Percentiles rank a stretch among this genome's conserved stretches.
Evolutionary conservation across 768 basidiomycete species (phyloP).

Genomic region (Tephrocybe sp.): DNA sequence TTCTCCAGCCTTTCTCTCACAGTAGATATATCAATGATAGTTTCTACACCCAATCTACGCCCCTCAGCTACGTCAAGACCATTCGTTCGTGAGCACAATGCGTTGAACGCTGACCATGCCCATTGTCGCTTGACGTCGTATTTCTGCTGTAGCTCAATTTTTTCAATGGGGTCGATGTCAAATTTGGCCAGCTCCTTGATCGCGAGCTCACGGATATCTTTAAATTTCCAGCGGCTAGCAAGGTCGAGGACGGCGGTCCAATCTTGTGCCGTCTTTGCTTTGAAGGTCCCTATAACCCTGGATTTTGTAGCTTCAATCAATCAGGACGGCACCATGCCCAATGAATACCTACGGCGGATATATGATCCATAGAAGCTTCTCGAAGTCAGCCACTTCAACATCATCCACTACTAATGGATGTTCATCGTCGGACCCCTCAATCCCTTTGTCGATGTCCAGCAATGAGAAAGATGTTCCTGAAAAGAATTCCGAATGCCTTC

Average conservation of each 20-base stretch:
- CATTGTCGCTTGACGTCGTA: constrained; percentile 5
- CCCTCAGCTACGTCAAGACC: constrained; percentile 4
- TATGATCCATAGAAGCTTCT: constrained; percentile 32
- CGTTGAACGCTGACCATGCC: constrained; percentile 10
- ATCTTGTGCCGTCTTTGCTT: constrained; percentile 10
- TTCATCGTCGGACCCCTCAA: constrained; percentile 21
- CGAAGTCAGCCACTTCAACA: constrained; percentile 28
- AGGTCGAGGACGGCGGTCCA: constrained; percentile 9
- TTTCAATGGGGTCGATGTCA: constrained; percentile 2
- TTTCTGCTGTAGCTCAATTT: constrained; percentile 6
- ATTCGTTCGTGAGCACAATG: neutral
- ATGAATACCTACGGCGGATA: constrained; percentile 25
- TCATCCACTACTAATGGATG: constrained; percentile 25
- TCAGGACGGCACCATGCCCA: neutral
- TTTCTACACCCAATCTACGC: constrained; percentile 2
- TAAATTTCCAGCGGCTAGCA: constrained; percentile 7
- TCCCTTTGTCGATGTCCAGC: constrained; percentile 10
- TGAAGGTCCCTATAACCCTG: constrained; percentile 10
- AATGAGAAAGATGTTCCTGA: constrained; percentile 12
- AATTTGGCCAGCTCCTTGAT: constrained; percentile 5
- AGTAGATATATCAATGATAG: neutral
- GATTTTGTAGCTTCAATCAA: too few relatives aligned
- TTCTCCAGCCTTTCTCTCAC: neutral
- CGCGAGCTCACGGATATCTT: constrained; percentile 6
- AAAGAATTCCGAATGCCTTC: constrained; percentile 20